Conservation (phyloP, 192 early-diverging fungal genomes). For the Entophlyctis helioformis region DNA sequence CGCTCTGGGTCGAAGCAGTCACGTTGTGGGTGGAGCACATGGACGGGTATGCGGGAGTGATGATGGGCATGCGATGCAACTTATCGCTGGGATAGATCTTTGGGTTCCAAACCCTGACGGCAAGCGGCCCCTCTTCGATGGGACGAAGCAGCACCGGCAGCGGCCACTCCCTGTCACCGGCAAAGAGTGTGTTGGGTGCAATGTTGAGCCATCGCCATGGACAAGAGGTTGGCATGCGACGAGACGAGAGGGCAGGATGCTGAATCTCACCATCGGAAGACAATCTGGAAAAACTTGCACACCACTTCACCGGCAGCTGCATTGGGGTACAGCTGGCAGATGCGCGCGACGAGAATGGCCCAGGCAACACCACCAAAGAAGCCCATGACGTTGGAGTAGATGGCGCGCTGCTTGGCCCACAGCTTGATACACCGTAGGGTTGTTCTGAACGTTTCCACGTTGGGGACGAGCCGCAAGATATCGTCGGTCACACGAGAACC, state of each 20-base stretch:
- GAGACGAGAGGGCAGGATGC: too few species aligned
- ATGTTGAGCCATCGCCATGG: too few species aligned
- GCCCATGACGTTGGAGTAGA: constrained; percentile 95
- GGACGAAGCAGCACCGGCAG: constrained; percentile 78
- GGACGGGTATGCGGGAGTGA: constrained; percentile 96
- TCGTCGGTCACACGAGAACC: constrained; percentile 94
- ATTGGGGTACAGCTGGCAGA: constrained; percentile 94
- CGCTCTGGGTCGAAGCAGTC: constrained; percentile 64
- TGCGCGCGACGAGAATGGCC: constrained; percentile 92
- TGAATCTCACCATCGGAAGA: constrained; percentile 57
- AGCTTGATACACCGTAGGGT: constrained; percentile 89
- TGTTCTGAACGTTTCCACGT: constrained; percentile 75
- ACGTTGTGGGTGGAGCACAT: constrained; percentile 99
- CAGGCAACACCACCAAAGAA: constrained; percentile 98
- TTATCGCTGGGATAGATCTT: constrained; percentile 67
- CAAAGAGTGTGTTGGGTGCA: not conserved
- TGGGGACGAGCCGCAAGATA: constrained; percentile 86
- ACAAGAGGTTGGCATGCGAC: too few species aligned
- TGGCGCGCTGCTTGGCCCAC: constrained; percentile 87
- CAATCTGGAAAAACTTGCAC: constrained; percentile 76
- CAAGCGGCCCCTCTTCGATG: constrained; percentile 77
- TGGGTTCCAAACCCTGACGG: constrained; percentile 93
- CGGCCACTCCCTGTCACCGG: constrained; percentile 63
- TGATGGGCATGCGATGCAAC: constrained; percentile 90
- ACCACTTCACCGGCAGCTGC: constrained; percentile 81